Percentiles rank a stretch among this genome's conserved stretches.
Evolutionary conservation across 2,329 filamentous ascomycete genomes (phyloP).

Genomic region (Botrytis porri): DNA sequence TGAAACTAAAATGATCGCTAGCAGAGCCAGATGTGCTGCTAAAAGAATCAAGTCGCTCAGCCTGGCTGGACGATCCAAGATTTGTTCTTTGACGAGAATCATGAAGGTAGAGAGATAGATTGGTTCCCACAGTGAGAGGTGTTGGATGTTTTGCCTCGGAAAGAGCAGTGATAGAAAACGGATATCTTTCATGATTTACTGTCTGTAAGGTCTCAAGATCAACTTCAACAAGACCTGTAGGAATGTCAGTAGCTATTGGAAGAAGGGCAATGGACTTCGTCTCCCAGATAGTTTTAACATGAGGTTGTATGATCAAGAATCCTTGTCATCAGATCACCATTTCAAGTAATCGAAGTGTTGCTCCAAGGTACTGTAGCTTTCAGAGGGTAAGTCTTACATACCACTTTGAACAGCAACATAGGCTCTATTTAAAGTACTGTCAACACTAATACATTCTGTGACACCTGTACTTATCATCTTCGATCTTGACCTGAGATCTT

Average conservation of each 20-base stretch:
- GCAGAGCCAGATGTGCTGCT: constrained; percentile 32
- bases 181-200: constrained; percentile 67
- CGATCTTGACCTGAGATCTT: constrained; percentile 46
- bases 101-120: constrained; percentile 75
- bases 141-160: constrained; percentile 64
- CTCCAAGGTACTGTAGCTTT: neutral
- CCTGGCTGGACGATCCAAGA: constrained; percentile 25
- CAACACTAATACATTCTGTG: constrained; percentile 79
- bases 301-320: neutral
- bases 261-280: neutral
- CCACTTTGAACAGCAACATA: constrained; percentile 78
- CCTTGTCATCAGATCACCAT: neutral
- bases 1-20: constrained; percentile 30
- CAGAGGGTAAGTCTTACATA: constrained; percentile 39
- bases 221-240: constrained; percentile 67
- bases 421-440: constrained; percentile 63
- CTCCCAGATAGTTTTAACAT: neutral
- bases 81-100: constrained; percentile 58
- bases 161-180: constrained; percentile 79
- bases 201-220: constrained; percentile 72
- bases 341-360: neutral
- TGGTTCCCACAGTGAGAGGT: constrained; percentile 82
- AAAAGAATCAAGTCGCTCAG: constrained; percentile 31
- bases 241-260: neutral
- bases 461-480: constrained; percentile 70